Percentiles rank a stretch among this genome's conserved stretches.
Evolutionary conservation across 768 basidiomycete species (phyloP).

Genomic region (Leccinum aurantiacum): DNA sequence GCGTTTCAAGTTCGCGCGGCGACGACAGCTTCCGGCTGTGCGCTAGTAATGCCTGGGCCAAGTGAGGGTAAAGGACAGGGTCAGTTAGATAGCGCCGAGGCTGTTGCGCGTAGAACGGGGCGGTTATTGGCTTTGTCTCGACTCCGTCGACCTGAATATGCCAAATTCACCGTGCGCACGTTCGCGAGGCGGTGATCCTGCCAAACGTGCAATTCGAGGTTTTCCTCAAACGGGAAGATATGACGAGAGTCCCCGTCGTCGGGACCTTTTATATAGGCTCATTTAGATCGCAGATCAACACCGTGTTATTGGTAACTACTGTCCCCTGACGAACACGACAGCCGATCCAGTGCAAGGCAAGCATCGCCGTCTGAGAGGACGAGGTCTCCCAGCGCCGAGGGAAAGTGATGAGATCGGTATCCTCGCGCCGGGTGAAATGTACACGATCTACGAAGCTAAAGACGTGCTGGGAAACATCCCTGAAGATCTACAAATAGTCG

Average conservation of each 20-base stretch:
- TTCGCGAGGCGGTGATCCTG: slow-evolving; percentile 2
- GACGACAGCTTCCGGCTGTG: background rate
- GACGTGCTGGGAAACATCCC: slow-evolving; percentile 64
- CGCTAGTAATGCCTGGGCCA: background rate
- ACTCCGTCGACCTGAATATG: background rate
- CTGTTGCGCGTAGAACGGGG: background rate
- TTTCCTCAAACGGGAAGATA: background rate
- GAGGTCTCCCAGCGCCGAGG: slow-evolving; percentile 12
- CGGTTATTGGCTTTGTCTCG: background rate
- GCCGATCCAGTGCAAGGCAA: background rate
- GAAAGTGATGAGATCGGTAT: slow-evolving; percentile 6
- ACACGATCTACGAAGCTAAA: slow-evolving; percentile 63
- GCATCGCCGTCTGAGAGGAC: slow-evolving; percentile 1
- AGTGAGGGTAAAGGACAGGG: background rate
- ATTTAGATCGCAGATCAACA: slow-evolving; percentile 23
- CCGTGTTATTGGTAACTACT: slow-evolving; percentile 39
- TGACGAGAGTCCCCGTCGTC: background rate
- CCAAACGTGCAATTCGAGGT: slow-evolving; percentile 12
- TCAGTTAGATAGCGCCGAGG: background rate
- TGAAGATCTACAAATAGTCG: slow-evolving; percentile 48
- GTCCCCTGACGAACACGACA: slow-evolving; percentile 35
- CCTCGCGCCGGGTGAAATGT: slow-evolving; percentile 57
- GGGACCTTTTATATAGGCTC: background rate
- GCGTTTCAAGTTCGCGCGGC: no score
- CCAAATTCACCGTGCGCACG: slow-evolving; percentile 8